Percentiles rank a stretch among this genome's conserved stretches.
These are phyloP conservation scores for Penicillium olsonii DNA, from an alignment of 2,329 filamentous ascomycete genomes.

Conservation along the genomic window DNA sequence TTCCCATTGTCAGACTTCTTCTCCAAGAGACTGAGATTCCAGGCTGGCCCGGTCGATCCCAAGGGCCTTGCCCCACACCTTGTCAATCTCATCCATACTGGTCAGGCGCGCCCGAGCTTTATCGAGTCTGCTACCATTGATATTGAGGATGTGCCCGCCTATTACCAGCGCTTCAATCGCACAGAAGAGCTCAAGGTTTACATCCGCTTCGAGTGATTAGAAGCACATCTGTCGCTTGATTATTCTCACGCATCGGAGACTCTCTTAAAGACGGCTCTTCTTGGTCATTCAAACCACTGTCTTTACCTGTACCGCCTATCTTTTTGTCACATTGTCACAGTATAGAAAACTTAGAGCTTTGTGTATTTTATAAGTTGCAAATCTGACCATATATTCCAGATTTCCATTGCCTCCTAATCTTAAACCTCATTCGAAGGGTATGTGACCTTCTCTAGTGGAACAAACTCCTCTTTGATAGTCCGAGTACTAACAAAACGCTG, in stretches of 20 bases:
- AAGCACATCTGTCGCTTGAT: too few relatives aligned
- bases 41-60: constrained; percentile 11
- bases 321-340: too few relatives aligned
- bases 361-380: too few relatives aligned
- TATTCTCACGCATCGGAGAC: too few relatives aligned
- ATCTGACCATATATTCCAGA: too few relatives aligned
- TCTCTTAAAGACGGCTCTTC: too few relatives aligned
- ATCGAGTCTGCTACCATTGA: constrained; percentile 27
- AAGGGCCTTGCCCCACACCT: constrained; percentile 16
- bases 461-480: constrained; percentile 56
- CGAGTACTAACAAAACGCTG: constrained; percentile 55
- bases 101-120: constrained; percentile 30
- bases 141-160: constrained; percentile 32
- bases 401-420: not conserved
- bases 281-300: too few relatives aligned
- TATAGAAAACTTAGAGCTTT: too few relatives aligned
- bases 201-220: too few relatives aligned
- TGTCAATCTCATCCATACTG: constrained; percentile 26
- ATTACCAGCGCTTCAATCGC: constrained; percentile 28
- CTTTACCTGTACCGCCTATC: too few relatives aligned
- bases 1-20: constrained; percentile 24
- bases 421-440: constrained; percentile 28
- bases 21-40: constrained; percentile 7
- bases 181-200: constrained; percentile 25
- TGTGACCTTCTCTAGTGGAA: constrained; percentile 26